A percentile compares a stretch with the other conserved stretches of the same genome.
phyloP scores from a whole-genome alignment of 176 grass and related monocot genomes.

The Otatea glauca region DNA sequence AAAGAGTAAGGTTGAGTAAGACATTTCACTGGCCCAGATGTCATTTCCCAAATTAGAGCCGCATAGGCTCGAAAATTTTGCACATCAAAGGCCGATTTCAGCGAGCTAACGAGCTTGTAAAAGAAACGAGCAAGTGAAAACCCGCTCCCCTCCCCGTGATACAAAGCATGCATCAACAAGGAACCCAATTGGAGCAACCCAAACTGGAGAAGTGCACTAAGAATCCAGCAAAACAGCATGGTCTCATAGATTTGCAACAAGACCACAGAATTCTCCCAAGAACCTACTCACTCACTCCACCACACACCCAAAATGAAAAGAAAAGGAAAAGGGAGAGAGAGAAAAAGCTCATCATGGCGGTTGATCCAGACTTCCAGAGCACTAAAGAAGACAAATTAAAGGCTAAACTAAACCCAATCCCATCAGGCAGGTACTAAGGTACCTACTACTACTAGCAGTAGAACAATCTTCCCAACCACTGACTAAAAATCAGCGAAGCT shows the following conservation, averaged over 20 bases:
- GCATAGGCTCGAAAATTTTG: not conserved
- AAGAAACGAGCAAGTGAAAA: constrained; percentile 9
- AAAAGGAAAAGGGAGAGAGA: too few species aligned
- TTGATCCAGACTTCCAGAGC: constrained; percentile 51
- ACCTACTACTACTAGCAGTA: constrained; percentile 35
- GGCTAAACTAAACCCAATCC: constrained; percentile 36
- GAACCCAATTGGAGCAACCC: constrained; percentile 9
- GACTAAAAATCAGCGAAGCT: constrained; percentile 40
- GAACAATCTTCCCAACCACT: constrained; percentile 21
- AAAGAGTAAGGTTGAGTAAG: not conserved
- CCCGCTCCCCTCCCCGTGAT: too few species aligned
- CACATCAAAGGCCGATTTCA: not conserved
- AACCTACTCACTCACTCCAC: not conserved
- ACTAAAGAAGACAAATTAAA: constrained; percentile 25
- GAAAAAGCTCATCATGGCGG: constrained; percentile 40
- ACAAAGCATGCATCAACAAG: not conserved
- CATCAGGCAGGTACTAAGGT: constrained; percentile 28
- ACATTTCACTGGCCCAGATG: constrained; percentile 31
- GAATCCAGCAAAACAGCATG: constrained; percentile 23
- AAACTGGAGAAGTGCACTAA: not conserved
- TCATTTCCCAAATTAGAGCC: constrained; percentile 11
- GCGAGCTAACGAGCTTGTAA: not conserved
- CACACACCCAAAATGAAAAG: constrained; percentile 15
- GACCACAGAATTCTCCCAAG: not conserved
- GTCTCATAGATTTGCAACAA: not conserved